Evolutionary conservation across 2,329 filamentous ascomycete species (phyloP).

Genomic region (Fusarium sp.): DNA sequence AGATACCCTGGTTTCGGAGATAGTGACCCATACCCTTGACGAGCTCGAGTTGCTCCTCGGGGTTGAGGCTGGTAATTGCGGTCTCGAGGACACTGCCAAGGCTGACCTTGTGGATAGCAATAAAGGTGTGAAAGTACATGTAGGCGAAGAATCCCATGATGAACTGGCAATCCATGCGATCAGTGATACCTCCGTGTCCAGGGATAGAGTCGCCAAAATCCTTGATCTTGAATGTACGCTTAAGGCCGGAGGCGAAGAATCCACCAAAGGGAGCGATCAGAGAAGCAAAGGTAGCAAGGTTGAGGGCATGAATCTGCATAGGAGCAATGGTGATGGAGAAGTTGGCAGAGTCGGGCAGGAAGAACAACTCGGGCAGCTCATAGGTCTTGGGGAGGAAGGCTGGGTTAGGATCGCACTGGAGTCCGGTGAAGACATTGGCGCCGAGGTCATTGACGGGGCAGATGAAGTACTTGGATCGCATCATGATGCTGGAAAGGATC

Average conservation of each 20-base stretch:
- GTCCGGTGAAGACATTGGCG: conserved; percentile 89
- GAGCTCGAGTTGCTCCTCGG: conserved; percentile 90
- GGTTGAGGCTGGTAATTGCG: conserved; percentile 87
- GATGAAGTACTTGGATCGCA: conserved; percentile 96
- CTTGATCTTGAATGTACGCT: conserved; percentile 99
- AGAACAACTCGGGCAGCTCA: conserved; percentile 77
- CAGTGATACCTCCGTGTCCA: conserved; percentile 96
- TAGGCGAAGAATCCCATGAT: conserved; percentile 99
- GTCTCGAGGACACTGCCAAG: conserved; percentile 90
- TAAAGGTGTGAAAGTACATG: conserved; percentile 99
- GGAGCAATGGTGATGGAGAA: conserved; percentile 81
- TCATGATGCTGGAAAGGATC: conserved; percentile 83
- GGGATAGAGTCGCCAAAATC: conserved; percentile 99
- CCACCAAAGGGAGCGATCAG: conserved; percentile 97
- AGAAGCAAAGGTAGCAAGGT: conserved; percentile 92
- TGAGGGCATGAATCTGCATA: conserved; percentile 92
- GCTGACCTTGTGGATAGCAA: conserved; percentile 86
- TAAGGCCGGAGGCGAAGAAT: conserved; percentile 97
- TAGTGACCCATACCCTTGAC: conserved; percentile 73
- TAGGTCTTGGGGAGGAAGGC: conserved; percentile 86
- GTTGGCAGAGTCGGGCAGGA: conserved; percentile 68
- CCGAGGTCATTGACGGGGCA: conserved; percentile 97
- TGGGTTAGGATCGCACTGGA: conserved; percentile 90
- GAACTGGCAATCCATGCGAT: conserved; percentile 99
- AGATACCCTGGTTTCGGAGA: conserved; percentile 70